Percentiles rank a stretch among this genome's conserved stretches.
phyloP scores from a whole-genome alignment of 2,329 filamentous ascomycete genomes.

The Epichloe sibirici region DNA sequence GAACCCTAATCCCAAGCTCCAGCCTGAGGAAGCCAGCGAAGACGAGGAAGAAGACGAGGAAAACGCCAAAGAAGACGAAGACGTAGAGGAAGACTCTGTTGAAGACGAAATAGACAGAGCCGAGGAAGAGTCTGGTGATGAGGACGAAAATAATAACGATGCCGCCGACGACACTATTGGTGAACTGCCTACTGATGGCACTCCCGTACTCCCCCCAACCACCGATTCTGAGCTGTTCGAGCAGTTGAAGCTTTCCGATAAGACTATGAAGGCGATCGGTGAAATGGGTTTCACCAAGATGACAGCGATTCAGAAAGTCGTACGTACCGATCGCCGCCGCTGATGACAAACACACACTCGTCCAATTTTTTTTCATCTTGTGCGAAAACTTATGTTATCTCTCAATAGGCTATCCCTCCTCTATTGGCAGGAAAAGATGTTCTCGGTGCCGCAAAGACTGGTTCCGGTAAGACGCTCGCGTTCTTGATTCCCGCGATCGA shows the following conservation, averaged over 20 bases:
- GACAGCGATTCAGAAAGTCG: constrained; percentile 82
- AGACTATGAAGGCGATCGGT: constrained; percentile 75
- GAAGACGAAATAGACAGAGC: constrained; percentile 17
- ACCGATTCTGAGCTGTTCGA: constrained; percentile 60
- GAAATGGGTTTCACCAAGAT: constrained; percentile 92
- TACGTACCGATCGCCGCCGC: constrained; percentile 9
- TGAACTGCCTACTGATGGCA: constrained; percentile 24
- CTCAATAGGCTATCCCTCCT: constrained; percentile 58
- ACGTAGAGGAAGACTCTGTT: constrained; percentile 10
- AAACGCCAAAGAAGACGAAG: constrained; percentile 17
- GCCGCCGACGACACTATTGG: constrained; percentile 16
- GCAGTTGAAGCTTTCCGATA: constrained; percentile 75
- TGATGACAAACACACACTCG: background rate
- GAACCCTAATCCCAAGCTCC: constrained; percentile 18
- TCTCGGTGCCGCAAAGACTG: constrained; percentile 89
- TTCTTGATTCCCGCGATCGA: constrained; percentile 92
- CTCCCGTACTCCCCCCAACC: constrained; percentile 40
- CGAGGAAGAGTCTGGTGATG: constrained; percentile 12
- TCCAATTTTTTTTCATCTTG: background rate
- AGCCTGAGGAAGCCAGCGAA: constrained; percentile 16
- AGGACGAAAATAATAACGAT: constrained; percentile 11
- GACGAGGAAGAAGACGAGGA: constrained; percentile 18
- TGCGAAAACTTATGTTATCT: background rate
- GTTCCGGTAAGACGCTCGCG: constrained; percentile 87
- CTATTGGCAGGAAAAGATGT: constrained; percentile 83